Conservation (phyloP, 768 basidiomycete species). For the Macrolepiota fuliginosa region DNA sequence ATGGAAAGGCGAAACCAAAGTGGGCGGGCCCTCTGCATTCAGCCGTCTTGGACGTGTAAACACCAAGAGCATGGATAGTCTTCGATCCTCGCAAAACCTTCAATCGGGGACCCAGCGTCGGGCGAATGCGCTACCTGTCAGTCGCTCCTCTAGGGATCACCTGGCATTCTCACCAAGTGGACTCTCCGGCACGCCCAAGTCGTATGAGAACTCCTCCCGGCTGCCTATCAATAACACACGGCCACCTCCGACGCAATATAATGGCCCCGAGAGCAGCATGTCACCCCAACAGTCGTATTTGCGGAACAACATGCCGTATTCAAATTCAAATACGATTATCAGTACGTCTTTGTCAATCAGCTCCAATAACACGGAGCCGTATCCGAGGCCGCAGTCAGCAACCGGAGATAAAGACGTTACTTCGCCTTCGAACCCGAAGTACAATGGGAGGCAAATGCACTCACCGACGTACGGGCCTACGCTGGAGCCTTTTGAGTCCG, state of each 20-base stretch:
- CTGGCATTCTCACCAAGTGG: slow-evolving; percentile 19
- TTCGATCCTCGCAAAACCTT: slow-evolving; percentile 29
- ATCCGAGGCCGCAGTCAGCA: slow-evolving; percentile 63
- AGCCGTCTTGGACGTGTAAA: slow-evolving; percentile 27
- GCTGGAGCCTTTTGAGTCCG: slow-evolving; percentile 32
- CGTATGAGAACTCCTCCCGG: slow-evolving; percentile 38
- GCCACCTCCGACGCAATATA: slow-evolving; percentile 12
- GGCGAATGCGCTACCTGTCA: slow-evolving; percentile 5
- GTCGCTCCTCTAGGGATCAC: slow-evolving; percentile 8
- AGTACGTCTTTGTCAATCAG: background rate
- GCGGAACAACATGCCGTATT: slow-evolving; percentile 15
- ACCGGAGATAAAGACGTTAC: slow-evolving; percentile 39
- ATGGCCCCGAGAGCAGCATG: slow-evolving; percentile 10
- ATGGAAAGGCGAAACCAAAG: slow-evolving; percentile 47
- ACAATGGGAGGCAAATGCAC: slow-evolving; percentile 28
- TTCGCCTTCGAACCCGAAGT: slow-evolving; percentile 38
- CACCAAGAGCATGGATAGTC: slow-evolving; percentile 61
- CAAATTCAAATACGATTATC: slow-evolving; percentile 9
- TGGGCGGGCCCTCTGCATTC: slow-evolving; percentile 27
- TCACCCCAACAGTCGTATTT: slow-evolving; percentile 13
- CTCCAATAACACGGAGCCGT: slow-evolving; percentile 42
- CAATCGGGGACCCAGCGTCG: slow-evolving; percentile 21
- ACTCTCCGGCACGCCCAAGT: slow-evolving; percentile 36
- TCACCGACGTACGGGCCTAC: slow-evolving; percentile 36
- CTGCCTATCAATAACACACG: slow-evolving; percentile 9